These are phyloP conservation scores for Solanum corneliomulleri DNA, from an alignment of 257 asterid species.

Conservation along the genomic window DNA sequence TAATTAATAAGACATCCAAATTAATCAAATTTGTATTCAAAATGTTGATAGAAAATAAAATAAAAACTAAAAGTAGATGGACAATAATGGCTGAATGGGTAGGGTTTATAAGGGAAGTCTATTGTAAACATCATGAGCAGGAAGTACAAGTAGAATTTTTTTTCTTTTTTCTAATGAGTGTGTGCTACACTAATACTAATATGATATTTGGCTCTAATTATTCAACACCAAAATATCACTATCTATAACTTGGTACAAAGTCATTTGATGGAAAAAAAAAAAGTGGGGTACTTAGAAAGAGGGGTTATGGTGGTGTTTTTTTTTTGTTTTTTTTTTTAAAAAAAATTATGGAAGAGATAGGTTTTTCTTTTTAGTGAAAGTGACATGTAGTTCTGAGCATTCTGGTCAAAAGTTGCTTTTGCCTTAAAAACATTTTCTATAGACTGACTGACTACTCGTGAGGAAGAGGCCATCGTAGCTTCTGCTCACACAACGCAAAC, in stretches of 20 bases:
- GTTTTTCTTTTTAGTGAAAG: constrained; percentile 21
- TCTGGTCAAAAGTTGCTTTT: constrained; percentile 22
- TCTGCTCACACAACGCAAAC: neutral
- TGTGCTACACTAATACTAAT: neutral
- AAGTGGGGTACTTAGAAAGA: neutral
- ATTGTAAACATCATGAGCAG: neutral
- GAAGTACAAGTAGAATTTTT: constrained; percentile 2
- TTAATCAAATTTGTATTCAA: neutral
- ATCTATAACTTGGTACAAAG: neutral
- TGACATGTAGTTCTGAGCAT: neutral
- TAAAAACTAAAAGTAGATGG: neutral
- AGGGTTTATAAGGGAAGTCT: constrained; percentile 9
- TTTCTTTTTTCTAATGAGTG: neutral
- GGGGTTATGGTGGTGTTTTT: neutral
- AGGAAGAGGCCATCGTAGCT: neutral
- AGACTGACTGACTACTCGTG: constrained; percentile 6
- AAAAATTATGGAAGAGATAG: neutral
- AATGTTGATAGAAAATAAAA: too few relatives aligned
- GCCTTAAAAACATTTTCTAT: neutral
- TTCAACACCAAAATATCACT: neutral
- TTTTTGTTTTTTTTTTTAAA: neutral
- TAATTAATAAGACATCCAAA: neutral
- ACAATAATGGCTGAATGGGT: neutral
- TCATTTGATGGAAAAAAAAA: neutral
- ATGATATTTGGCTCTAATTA: neutral